These are phyloP conservation scores for Trichoderma asperelloides DNA, from an alignment of 495 filamentous ascomycete genomes.

Conservation along the genomic window DNA sequence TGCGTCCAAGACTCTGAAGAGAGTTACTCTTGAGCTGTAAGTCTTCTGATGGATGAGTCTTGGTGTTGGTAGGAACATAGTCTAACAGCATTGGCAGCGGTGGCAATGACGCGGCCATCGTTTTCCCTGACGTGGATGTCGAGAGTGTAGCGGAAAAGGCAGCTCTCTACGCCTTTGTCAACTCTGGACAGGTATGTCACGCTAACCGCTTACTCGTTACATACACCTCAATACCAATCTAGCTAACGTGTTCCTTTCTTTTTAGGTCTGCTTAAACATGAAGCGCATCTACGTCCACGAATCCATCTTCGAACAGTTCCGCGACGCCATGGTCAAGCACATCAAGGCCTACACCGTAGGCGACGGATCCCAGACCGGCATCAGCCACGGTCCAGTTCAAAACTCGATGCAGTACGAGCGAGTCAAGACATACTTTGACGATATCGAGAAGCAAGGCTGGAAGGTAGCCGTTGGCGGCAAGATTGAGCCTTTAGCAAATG, in stretches of 20 bases:
- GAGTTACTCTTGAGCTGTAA: conserved; percentile 34
- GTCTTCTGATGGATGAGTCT: not conserved
- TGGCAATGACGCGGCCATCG: conserved; percentile 62
- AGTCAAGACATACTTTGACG: conserved; percentile 38
- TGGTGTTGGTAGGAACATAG: not conserved
- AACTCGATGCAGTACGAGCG: conserved; percentile 51
- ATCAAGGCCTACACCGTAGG: conserved; percentile 39
- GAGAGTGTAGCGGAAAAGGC: conserved; percentile 42
- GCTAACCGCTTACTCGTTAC: conserved; percentile 17
- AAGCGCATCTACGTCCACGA: conserved; percentile 66
- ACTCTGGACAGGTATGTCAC: conserved; percentile 48
- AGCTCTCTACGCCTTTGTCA: conserved; percentile 47
- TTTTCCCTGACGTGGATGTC: conserved; percentile 58
- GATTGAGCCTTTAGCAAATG: conserved; percentile 11
- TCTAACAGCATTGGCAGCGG: conserved; percentile 23
- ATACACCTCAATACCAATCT: not conserved
- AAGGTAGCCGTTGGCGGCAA: conserved; percentile 36
- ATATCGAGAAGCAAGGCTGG: conserved; percentile 35
- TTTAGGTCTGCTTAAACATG: not conserved
- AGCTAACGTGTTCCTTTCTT: not conserved
- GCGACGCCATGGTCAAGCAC: conserved; percentile 38
- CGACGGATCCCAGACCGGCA: conserved; percentile 30
- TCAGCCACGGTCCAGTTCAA: conserved; percentile 48
- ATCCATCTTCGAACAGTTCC: conserved; percentile 55
- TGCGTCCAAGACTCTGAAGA: conserved; percentile 53